Conservation (phyloP, 176 grass and related monocot species). For the Secale cereale region DNA sequence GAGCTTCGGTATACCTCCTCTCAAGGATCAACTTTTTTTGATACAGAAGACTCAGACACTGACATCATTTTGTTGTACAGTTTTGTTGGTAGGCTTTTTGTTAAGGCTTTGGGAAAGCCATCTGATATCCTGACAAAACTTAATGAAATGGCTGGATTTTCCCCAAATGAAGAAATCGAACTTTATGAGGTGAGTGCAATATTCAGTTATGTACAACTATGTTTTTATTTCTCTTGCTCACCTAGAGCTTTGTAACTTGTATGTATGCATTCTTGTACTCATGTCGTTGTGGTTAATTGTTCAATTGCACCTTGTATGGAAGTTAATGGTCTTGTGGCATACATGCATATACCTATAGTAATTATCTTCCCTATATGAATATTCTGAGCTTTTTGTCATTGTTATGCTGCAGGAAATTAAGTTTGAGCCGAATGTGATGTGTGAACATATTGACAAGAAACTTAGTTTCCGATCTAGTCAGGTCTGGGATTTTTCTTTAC, state of each 20-base stretch:
- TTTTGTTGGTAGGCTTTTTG: constrained; percentile 81
- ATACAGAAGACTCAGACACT: constrained; percentile 13
- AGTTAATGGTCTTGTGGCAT: constrained; percentile 5
- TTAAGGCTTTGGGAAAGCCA: constrained; percentile 86
- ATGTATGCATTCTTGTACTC: constrained; percentile 15
- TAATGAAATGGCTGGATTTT: constrained; percentile 86
- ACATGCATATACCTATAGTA: constrained; percentile 6
- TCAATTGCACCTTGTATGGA: neutral
- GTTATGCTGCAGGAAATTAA: constrained; percentile 83
- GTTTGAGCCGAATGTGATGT: constrained; percentile 94
- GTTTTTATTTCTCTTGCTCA: constrained; percentile 2
- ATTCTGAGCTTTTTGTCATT: constrained; percentile 20
- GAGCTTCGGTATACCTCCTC: constrained; percentile 62
- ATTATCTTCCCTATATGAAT: constrained; percentile 13
- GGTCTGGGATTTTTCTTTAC: too few species aligned
- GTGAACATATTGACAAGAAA: constrained; percentile 88
- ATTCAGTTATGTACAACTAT: neutral
- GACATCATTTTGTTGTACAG: constrained; percentile 41
- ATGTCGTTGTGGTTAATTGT: constrained; percentile 7
- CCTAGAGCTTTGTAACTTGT: neutral
- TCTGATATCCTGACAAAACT: constrained; percentile 74
- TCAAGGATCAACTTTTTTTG: neutral
- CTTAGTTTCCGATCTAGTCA: constrained; percentile 77
- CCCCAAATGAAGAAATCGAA: constrained; percentile 80
- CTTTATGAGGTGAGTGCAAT: constrained; percentile 70